Base-by-base conservation (phyloP, 2,329 filamentous ascomycete genomes). In the Lanzia echinophila region DNA sequence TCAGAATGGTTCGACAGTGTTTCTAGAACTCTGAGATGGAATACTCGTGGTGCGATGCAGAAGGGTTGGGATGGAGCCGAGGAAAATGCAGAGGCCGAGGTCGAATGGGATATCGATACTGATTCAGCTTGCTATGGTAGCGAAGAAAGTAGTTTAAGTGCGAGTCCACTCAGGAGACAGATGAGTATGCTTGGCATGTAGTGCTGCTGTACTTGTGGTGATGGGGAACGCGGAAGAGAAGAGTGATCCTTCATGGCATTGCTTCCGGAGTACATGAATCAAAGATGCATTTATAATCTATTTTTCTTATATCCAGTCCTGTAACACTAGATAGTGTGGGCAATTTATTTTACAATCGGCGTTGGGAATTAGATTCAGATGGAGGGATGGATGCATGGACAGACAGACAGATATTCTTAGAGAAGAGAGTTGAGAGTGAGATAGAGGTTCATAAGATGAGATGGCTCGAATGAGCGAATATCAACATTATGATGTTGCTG, bases 1-100 rank as follows among this genome's bases (percentile, higher is more conserved):
- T 88, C 86, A 1, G 94, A 99, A 70, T 99, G 94, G 94, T 96
- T 99, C 68, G 88, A 96, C 70, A 95, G 89, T 65, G 90, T 99
- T 47, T 90, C 88, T 50, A 83, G 92, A 57, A 96, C 92, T 3
- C 77, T 99, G 56, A 81, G 91, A 58, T 99, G 94, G 94, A 99
- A 99, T 72, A 92, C 88, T 24, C 81, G 94, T 44, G 91, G 90
- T 4, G 91, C 92, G 5, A 86, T 86, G 52, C 94, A 99, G 71
- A 97, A 96, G 71, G 88, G 83, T 3, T 99, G 85, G 75, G 80
- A 80, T 53, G 69, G 75, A 52, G 74, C 69, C 2, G 67, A 67
- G 39, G 67, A 67, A 22, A 67, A 72, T 6, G 69, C 71, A 12
- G 70, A 73, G 59, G 71, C 75, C 28, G 74, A 82, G 47, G 79